Evolutionary conservation across 306 rosid species (phyloP).

Genomic region (Pterocarpus santalinus): DNA sequence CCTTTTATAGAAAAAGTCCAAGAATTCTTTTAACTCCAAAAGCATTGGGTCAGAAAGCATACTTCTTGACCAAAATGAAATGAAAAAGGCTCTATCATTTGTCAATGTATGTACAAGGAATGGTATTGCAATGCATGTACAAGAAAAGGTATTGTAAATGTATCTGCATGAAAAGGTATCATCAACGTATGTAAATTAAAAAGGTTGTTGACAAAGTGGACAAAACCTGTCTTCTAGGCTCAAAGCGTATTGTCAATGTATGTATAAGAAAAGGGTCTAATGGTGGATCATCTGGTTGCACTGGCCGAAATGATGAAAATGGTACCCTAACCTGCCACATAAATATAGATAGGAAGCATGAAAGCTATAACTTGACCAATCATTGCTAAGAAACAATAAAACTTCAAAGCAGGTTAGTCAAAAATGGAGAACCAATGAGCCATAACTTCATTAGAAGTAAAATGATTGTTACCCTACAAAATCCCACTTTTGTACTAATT

Average conservation of each 20-base stretch:
- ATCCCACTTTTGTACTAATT: constrained; percentile 92
- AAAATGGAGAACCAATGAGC: constrained; percentile 21
- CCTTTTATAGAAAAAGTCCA: neutral
- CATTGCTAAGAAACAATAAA: constrained; percentile 23
- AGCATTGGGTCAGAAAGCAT: constrained; percentile 8
- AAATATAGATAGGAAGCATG: constrained; percentile 38
- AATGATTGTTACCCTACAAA: constrained; percentile 78
- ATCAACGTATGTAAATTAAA: neutral
- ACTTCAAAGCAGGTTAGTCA: constrained; percentile 16
- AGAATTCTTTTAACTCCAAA: constrained; percentile 2
- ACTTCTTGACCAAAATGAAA: neutral
- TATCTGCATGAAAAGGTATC: neutral
- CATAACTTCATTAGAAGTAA: constrained; percentile 10
- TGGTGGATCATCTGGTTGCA: constrained; percentile 88
- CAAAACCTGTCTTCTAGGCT: constrained; percentile 96
- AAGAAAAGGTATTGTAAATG: neutral
- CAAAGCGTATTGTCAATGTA: constrained; percentile 93
- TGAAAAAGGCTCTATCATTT: neutral
- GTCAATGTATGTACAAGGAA: neutral
- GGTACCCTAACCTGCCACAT: constrained; percentile 90
- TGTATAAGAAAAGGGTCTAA: constrained; percentile 96
- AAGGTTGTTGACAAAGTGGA: neutral
- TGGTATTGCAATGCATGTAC: neutral
- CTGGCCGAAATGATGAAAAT: constrained; percentile 93
- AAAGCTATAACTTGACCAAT: constrained; percentile 33